A percentile compares a stretch with the other conserved stretches of the same genome.
Evolutionary conservation across 1,284 basidiomycete species (phyloP).

Genomic region (Apiotrichum mycotoxinovorans): DNA sequence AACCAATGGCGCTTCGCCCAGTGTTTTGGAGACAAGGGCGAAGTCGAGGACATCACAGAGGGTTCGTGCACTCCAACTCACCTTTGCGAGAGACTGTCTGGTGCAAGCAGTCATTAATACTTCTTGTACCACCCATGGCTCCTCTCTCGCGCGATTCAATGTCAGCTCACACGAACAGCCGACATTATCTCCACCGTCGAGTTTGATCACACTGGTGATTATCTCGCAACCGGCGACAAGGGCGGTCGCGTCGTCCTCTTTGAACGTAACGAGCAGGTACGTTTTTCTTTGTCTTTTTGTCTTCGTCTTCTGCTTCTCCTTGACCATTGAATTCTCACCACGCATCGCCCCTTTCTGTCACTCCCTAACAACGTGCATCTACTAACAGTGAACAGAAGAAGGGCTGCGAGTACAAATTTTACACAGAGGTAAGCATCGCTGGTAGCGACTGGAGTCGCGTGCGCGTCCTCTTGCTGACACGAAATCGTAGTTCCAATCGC

Average conservation of each 20-base stretch:
- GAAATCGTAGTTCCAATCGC: constrained; percentile 73
- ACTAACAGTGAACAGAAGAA: constrained; percentile 69
- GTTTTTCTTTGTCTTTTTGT: constrained; percentile 48
- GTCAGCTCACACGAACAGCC: constrained; percentile 57
- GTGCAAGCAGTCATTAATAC: background rate
- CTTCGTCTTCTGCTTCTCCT: too few species aligned
- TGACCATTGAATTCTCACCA: background rate
- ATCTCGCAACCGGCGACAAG: constrained; percentile 99
- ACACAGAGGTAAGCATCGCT: constrained; percentile 79
- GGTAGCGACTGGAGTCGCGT: background rate
- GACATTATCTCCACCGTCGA: constrained; percentile 99
- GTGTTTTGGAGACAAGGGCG: constrained; percentile 98
- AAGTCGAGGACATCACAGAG: constrained; percentile 99
- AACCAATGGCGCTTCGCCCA: constrained; percentile 98
- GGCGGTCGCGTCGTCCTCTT: constrained; percentile 98
- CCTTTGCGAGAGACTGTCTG: background rate
- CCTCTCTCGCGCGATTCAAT: background rate
- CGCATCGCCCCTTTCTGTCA: too few species aligned
- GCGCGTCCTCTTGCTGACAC: background rate
- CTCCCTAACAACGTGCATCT: background rate
- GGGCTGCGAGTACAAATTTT: constrained; percentile 99
- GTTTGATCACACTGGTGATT: constrained; percentile 99
- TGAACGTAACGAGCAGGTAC: constrained; percentile 93
- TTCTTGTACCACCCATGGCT: background rate
- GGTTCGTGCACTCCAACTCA: constrained; percentile 55